Percentiles rank a stretch among this genome's conserved stretches.
phyloP scores from a whole-genome alignment of 2,329 filamentous ascomycete species.

The Thyridium curvatum region DNA sequence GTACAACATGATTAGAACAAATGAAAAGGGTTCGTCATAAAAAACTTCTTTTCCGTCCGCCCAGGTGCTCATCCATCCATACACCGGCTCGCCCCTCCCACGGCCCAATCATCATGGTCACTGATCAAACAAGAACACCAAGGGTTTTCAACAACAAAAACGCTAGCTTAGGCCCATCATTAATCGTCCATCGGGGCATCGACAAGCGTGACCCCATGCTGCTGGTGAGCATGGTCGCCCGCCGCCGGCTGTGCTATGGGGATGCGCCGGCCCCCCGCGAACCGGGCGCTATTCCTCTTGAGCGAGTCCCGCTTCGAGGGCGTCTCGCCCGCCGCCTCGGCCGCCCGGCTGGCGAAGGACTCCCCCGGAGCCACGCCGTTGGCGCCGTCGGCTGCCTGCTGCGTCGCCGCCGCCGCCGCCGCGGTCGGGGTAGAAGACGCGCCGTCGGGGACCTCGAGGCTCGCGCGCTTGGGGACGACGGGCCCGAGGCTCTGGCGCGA shows the following conservation, averaged over 20 bases:
- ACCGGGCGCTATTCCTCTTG: slow-evolving; percentile 43
- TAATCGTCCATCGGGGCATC: slow-evolving; percentile 77
- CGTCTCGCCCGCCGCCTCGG: slow-evolving; percentile 12
- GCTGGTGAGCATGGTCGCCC: slow-evolving; percentile 16
- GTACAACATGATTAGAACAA: too few species aligned
- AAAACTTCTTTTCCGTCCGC: too few species aligned
- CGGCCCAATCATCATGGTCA: too few species aligned
- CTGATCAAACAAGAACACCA: too few species aligned
- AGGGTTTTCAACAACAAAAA: too few species aligned
- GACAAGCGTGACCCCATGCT: slow-evolving; percentile 58
- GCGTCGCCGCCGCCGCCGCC: slow-evolving; percentile 20
- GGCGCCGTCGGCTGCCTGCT: slow-evolving; percentile 11
- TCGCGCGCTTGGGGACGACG: slow-evolving; percentile 53
- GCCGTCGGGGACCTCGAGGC: slow-evolving; percentile 73
- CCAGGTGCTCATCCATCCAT: too few species aligned
- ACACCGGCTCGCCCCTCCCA: too few species aligned
- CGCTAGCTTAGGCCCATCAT: slow-evolving; percentile 7
- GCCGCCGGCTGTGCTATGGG: slow-evolving; percentile 23
- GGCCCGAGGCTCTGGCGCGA: slow-evolving; percentile 45
- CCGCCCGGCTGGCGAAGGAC: slow-evolving; percentile 16
- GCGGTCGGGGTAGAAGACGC: slow-evolving; percentile 31
- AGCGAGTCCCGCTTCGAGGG: slow-evolving; percentile 62
- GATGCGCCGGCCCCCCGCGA: slow-evolving; percentile 46
- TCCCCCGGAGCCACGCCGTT: slow-evolving; percentile 8
- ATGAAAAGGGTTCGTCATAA: too few species aligned